A percentile compares a stretch with the other conserved stretches of the same genome.
These are phyloP conservation scores for Rhynchospora pubera DNA, from an alignment of 176 grass and related monocot species.

Conservation along the genomic window DNA sequence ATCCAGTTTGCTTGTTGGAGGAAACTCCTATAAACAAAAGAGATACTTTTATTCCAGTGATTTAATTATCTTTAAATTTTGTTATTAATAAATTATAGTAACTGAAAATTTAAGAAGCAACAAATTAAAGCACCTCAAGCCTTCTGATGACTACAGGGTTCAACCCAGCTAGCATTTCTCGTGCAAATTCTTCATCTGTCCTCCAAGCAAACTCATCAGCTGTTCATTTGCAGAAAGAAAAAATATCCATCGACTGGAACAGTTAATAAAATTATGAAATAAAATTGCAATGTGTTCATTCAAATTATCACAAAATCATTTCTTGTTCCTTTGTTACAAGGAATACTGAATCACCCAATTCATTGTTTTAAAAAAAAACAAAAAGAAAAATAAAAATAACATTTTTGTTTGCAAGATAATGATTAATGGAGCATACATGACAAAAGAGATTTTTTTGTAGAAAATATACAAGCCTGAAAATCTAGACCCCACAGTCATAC, in stretches of 20 bases:
- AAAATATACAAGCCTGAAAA: background rate
- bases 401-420: background rate
- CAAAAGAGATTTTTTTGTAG: background rate
- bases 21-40: conserved; percentile 44
- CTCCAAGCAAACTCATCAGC: conserved; percentile 51
- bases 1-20: conserved; percentile 65
- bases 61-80: background rate
- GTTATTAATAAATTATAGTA: background rate
- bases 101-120: background rate
- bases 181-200: conserved; percentile 78
- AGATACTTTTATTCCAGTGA: background rate
- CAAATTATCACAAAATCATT: background rate
- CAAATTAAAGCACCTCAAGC: conserved; percentile 32
- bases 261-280: background rate
- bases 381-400: too few species aligned
- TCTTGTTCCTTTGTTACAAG: background rate
- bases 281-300: background rate
- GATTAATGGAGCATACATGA: background rate
- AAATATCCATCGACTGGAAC: background rate
- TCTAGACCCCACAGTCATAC: background rate
- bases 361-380: background rate
- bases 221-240: conserved; percentile 7
- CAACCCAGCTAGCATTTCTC: conserved; percentile 86
- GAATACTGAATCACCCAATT: background rate
- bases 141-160: conserved; percentile 61